Conservation (phyloP, 2,329 filamentous ascomycete species). For the Trichoderma aggressivum region DNA sequence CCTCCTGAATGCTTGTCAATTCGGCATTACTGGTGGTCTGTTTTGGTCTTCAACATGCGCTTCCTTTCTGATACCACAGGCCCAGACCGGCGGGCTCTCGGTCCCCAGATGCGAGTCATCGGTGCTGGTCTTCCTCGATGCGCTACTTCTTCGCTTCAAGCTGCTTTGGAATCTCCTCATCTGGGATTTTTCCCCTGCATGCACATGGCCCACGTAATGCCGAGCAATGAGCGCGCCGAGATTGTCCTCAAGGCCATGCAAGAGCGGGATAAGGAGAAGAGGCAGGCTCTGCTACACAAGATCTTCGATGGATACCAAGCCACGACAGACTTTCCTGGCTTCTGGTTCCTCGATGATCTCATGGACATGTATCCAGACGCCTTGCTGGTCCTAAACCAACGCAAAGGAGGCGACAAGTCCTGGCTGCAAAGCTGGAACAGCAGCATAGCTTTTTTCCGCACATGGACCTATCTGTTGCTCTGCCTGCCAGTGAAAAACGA, state of each 20-base stretch:
- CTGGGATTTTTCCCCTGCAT: slow-evolving; percentile 32
- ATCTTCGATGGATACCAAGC: slow-evolving; percentile 33
- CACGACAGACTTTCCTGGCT: slow-evolving; percentile 31
- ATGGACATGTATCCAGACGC: slow-evolving; percentile 40
- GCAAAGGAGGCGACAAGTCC: slow-evolving; percentile 22
- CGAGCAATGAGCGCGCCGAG: slow-evolving; percentile 25
- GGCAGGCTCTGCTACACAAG: slow-evolving; percentile 30
- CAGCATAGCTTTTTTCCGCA: slow-evolving; percentile 30
- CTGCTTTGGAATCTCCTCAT: slow-evolving; percentile 30
- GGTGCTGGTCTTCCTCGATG: slow-evolving; percentile 34
- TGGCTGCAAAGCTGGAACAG: slow-evolving; percentile 30
- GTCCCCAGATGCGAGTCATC: slow-evolving; percentile 27
- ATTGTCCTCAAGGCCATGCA: slow-evolving; percentile 28
- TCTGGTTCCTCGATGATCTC: slow-evolving; percentile 34
- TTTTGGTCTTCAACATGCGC: slow-evolving; percentile 21
- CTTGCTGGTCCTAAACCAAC: slow-evolving; percentile 32
- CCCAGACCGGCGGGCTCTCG: slow-evolving; percentile 20
- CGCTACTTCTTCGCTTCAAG: slow-evolving; percentile 36
- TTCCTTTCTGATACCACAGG: slow-evolving; percentile 21
- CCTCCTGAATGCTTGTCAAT: neutral
- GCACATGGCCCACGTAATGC: slow-evolving; percentile 33
- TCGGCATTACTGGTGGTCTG: neutral
- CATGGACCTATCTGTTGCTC: slow-evolving; percentile 25
- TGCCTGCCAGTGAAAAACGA: slow-evolving; percentile 29
- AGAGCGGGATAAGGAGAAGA: slow-evolving; percentile 28